Evolutionary conservation across 345 rosid species (phyloP).

Genomic region (Populus alba): DNA sequence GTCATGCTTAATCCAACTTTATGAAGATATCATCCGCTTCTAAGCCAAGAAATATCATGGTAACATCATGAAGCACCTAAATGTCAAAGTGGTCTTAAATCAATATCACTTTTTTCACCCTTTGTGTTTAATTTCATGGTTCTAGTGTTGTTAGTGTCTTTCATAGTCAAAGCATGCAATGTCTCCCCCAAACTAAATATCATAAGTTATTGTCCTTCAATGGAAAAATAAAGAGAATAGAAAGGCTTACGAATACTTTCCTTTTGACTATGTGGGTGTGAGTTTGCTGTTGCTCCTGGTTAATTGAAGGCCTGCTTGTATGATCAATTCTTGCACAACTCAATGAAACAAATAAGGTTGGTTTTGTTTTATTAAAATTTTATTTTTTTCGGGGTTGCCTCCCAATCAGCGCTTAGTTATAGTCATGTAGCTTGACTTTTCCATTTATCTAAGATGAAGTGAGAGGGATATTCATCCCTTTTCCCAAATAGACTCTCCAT

Average conservation of each 20-base stretch:
- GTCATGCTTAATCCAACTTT: too few relatives aligned
- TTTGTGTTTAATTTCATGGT: too few relatives aligned
- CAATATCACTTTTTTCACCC: not conserved
- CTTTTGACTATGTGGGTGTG: too few relatives aligned
- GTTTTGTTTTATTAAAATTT: too few relatives aligned
- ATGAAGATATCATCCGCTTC: not conserved
- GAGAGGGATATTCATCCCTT: too few relatives aligned
- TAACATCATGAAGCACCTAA: not conserved
- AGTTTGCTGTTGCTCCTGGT: too few relatives aligned
- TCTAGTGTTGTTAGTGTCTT: too few relatives aligned
- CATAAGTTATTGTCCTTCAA: not conserved
- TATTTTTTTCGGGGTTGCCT: not conserved
- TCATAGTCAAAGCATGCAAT: too few relatives aligned
- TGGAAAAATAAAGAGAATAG: not conserved
- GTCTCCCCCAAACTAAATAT: not conserved
- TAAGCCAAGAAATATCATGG: not conserved
- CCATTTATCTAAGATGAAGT: not conserved
- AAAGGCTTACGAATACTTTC: too few relatives aligned
- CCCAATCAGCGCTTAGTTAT: too few relatives aligned
- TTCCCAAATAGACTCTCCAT: not conserved
- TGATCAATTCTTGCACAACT: not conserved
- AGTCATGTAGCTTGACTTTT: not conserved
- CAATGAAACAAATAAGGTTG: not conserved
- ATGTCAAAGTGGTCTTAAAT: not conserved
- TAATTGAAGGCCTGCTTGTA: fast-evolving